A percentile compares a stretch with the other conserved stretches of the same genome.
These are phyloP conservation scores for Saccharomycopsis javanensis DNA, from an alignment of 805 yeast genomes.

Conservation along the genomic window DNA sequence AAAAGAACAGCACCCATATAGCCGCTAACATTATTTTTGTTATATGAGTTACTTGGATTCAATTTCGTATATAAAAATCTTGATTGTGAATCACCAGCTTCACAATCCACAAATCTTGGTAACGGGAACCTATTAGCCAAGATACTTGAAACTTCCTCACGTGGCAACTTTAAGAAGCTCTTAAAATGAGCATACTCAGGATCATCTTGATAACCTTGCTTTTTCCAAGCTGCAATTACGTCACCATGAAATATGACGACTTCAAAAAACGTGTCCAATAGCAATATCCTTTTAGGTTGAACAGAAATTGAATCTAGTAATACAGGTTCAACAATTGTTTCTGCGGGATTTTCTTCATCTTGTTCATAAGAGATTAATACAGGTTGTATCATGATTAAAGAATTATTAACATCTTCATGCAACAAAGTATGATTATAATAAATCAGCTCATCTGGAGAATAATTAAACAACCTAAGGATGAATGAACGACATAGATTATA, in stretches of 20 bases:
- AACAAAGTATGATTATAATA: slow-evolving; percentile 88
- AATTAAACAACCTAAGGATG: slow-evolving; percentile 90
- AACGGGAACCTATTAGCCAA: slow-evolving; percentile 92
- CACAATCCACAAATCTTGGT: slow-evolving; percentile 95
- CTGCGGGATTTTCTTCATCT: slow-evolving; percentile 24
- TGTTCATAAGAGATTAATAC: slow-evolving; percentile 88
- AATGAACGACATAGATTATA: slow-evolving; percentile 94
- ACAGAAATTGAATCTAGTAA: slow-evolving; percentile 88
- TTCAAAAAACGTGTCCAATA: slow-evolving; percentile 94
- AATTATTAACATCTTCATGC: slow-evolving; percentile 86
- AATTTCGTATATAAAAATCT: slow-evolving; percentile 90
- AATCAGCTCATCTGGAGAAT: slow-evolving; percentile 98
- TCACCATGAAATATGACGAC: slow-evolving; percentile 93
- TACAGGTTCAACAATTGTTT: slow-evolving; percentile 47
- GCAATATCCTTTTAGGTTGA: slow-evolving; percentile 74
- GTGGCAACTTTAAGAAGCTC: slow-evolving; percentile 77
- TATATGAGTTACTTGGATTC: slow-evolving; percentile 85
- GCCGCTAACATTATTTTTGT: slow-evolving; percentile 38
- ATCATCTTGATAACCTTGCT: slow-evolving; percentile 86
- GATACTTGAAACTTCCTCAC: slow-evolving; percentile 84
- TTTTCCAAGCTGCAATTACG: slow-evolving; percentile 93
- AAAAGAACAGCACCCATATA: slow-evolving; percentile 36
- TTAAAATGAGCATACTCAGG: slow-evolving; percentile 85
- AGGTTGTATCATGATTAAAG: slow-evolving; percentile 96
- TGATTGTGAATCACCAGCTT: slow-evolving; percentile 98